phyloP scores from a whole-genome alignment of 2,329 filamentous ascomycete species.

The Metarhizium anisopliae region DNA sequence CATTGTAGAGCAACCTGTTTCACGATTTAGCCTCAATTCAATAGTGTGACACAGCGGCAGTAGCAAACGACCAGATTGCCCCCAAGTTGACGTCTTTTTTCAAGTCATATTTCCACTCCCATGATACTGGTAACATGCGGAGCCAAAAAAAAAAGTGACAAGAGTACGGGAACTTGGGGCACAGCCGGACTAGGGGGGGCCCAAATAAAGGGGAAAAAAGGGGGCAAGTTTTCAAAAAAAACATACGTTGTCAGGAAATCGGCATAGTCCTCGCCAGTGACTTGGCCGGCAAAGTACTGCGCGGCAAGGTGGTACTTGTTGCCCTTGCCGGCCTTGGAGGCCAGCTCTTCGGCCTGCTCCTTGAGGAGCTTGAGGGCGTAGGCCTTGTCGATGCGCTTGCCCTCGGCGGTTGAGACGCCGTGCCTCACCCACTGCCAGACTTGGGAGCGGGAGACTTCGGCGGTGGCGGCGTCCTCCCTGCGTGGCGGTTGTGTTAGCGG shows the following conservation, averaged over 20 bases:
- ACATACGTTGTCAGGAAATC: constrained; percentile 84
- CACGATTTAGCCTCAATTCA: background rate
- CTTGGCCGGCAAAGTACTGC: constrained; percentile 85
- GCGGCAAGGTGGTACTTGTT: constrained; percentile 89
- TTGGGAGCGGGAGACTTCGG: constrained; percentile 89
- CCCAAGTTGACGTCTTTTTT: too few species aligned
- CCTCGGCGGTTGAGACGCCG: constrained; percentile 67
- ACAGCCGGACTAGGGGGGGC: too few species aligned
- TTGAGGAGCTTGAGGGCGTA: constrained; percentile 81
- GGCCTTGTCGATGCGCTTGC: constrained; percentile 86
- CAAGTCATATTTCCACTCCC: too few species aligned
- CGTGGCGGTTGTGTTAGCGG: background rate
- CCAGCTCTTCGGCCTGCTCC: constrained; percentile 72
- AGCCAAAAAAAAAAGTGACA: too few species aligned
- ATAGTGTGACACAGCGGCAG: too few species aligned
- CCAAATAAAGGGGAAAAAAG: too few species aligned
- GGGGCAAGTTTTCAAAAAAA: too few species aligned
- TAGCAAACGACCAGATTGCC: too few species aligned
- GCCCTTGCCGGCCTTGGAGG: constrained; percentile 67
- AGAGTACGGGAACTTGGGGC: too few species aligned
- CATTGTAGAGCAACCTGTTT: constrained; percentile 70
- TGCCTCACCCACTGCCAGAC: constrained; percentile 91
- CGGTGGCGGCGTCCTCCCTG: constrained; percentile 88
- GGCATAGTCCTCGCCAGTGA: constrained; percentile 94
- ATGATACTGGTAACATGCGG: too few species aligned